These are phyloP conservation scores for Suillus sp. DNA, from an alignment of 768 basidiomycete species.

Conservation along the genomic window DNA sequence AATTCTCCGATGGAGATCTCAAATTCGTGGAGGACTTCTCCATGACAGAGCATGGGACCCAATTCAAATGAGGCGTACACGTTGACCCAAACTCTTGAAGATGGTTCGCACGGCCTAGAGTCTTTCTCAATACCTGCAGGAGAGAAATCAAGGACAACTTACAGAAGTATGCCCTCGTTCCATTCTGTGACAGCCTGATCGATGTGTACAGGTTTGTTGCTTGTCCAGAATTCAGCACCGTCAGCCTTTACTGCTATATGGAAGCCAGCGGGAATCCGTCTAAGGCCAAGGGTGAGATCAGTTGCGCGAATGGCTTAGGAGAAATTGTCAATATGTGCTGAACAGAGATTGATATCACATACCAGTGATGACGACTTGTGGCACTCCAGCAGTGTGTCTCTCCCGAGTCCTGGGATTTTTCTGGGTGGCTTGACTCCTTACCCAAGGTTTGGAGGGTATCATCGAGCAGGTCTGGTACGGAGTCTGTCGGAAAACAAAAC, in stretches of 20 bases:
- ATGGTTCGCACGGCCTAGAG: conserved; percentile 4
- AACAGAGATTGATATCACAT: too few species aligned
- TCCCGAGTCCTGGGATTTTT: too few species aligned
- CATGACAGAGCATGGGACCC: conserved; percentile 11
- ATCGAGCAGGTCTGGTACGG: neutral
- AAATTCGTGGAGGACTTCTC: conserved; percentile 10
- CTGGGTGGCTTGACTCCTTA: too few species aligned
- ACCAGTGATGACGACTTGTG: neutral
- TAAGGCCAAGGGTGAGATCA: conserved; percentile 4
- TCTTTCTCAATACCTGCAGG: neutral
- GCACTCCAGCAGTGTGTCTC: neutral
- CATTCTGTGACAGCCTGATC: neutral
- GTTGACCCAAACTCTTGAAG: neutral
- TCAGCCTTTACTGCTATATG: conserved; percentile 1
- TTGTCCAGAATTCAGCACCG: neutral
- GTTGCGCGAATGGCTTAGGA: too few species aligned
- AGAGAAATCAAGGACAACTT: neutral
- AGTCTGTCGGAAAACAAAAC: neutral
- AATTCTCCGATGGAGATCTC: conserved; percentile 6
- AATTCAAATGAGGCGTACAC: conserved; percentile 14
- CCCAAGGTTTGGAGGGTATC: too few species aligned
- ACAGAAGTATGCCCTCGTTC: conserved; percentile 8
- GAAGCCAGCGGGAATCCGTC: conserved; percentile 16
- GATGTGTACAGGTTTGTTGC: neutral
- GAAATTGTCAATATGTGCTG: too few species aligned